Evolutionary conservation across 1,284 basidiomycete genomes (phyloP), one percentile per base, ranked within the genome.

Genomic region (Sporisorium scitamineum): DNA sequence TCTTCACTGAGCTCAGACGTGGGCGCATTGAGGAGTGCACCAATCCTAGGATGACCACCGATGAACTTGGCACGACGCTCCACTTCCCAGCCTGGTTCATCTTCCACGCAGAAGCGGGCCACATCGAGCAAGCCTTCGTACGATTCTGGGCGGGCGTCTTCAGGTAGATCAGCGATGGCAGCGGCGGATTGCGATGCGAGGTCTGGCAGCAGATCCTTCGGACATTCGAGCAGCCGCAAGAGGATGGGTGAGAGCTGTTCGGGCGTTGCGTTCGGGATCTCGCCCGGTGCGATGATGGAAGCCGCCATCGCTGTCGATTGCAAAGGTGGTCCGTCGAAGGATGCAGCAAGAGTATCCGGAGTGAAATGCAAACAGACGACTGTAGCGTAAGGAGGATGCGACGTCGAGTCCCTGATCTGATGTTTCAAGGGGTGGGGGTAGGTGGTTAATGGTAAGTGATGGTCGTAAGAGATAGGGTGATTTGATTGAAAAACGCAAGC

Each of bases 51-150:
- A 61, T 82, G 80, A 0, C 80, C 80, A 1, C 76, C 72, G 48
- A 82, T 60, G 50, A 83, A 72, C 47, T 68, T 61, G 31, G 65
- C 76, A 5, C 72, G 51, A 24, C 77, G 69, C 5, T 65, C 53
- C 2, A 47, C 58, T 18, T 57, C 32, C 83, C 83, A 84, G 13
- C 82, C 82, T 27, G 84, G 84, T 26, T 83, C 84, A 24, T 85
- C 84, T 26, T 85, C 84, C 10, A 85, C 74, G 54, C 83, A 84
- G 66, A 79, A 84, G 14, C 84, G 75, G 5, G 83, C 83, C 1
- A 85, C 83, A 57, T 85, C 83, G 31, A 84, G 61, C 16, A 85
- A 61, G 11, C 82, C 82, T 58, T 84, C 84, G 54, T 84, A 85
- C 5, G 83, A 81, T 3, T 58, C 62, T 6, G 84, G 82, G 13